Percentiles rank a stretch among this genome's conserved stretches.
Evolutionary conservation across 495 filamentous ascomycete genomes (phyloP).

Genomic region (Opeltia flavorubescens): DNA sequence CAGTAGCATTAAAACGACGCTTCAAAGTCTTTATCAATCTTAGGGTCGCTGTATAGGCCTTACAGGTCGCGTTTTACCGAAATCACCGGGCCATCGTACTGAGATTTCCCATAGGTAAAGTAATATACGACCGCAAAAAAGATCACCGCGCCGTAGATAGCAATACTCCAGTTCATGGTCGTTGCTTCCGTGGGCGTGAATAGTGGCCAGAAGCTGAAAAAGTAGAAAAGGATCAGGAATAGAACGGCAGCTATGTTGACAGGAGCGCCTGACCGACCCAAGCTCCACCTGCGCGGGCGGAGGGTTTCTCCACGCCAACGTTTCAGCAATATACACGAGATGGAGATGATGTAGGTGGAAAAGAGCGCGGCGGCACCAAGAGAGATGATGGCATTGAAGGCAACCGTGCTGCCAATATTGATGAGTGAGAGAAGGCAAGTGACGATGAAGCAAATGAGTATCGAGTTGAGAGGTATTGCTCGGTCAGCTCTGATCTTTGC

Average conservation of each 20-base stretch:
- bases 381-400: slow-evolving; percentile 23
- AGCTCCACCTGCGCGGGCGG: slow-evolving; percentile 19
- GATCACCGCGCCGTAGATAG: slow-evolving; percentile 18
- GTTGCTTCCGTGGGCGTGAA: slow-evolving; percentile 10
- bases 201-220: slow-evolving; percentile 22
- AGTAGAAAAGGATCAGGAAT: slow-evolving; percentile 17
- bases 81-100: too few species aligned
- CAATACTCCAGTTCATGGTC: slow-evolving; percentile 19
- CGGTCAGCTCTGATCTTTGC: slow-evolving; percentile 31
- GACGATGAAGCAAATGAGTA: slow-evolving; percentile 16
- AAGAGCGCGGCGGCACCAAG: slow-evolving; percentile 17
- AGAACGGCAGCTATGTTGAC: slow-evolving; percentile 23
- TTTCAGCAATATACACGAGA: slow-evolving; percentile 20
- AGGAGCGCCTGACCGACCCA: slow-evolving; percentile 18
- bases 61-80: too few species aligned
- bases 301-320: slow-evolving; percentile 18
- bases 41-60: too few species aligned
- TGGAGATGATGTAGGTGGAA: slow-evolving; percentile 23
- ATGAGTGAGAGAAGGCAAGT: slow-evolving; percentile 20
- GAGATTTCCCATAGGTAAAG: too few species aligned
- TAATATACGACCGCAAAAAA: slow-evolving; percentile 15
- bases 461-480: slow-evolving; percentile 35
- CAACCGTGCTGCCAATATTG: slow-evolving; percentile 24
- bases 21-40: too few species aligned
- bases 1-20: too few species aligned